Evolutionary conservation across 139 green algal species (phyloP).

Genomic region (Chlorokybus atmophyticus): DNA sequence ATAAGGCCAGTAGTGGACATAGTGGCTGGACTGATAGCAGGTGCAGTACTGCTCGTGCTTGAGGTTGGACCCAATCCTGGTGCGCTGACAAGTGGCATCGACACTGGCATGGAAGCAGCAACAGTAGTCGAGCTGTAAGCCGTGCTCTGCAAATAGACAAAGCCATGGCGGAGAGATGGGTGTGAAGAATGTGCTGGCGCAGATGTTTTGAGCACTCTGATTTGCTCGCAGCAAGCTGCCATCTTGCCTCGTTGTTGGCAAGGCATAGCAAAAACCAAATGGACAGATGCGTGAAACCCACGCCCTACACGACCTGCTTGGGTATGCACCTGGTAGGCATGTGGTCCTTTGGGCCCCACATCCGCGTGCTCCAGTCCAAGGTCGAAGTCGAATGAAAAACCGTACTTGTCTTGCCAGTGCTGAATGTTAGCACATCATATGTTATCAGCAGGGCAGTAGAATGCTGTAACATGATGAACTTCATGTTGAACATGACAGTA

Average conservation of each 20-base stretch:
- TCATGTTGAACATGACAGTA: background rate
- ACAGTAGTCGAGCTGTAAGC: too few species aligned
- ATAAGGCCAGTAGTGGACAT: too few species aligned
- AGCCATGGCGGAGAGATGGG: too few species aligned
- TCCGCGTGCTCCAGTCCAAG: conserved; percentile 66
- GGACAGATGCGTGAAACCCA: background rate
- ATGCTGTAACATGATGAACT: background rate
- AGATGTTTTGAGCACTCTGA: background rate
- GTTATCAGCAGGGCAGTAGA: conserved; percentile 1
- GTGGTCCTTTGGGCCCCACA: conserved; percentile 29
- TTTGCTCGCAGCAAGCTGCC: background rate
- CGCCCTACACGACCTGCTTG: background rate
- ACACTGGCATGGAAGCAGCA: too few species aligned
- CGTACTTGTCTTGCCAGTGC: background rate
- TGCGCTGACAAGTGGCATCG: too few species aligned
- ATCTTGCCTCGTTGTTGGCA: background rate
- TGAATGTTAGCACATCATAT: conserved; percentile 1
- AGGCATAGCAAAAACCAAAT: conserved; percentile 1
- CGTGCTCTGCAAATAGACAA: too few species aligned
- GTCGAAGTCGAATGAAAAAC: conserved; percentile 33
- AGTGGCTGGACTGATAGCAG: too few species aligned
- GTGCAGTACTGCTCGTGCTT: too few species aligned
- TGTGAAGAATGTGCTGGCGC: too few species aligned
- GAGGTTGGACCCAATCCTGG: too few species aligned
- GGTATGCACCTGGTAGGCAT: conserved; percentile 28